Conservation (phyloP, 495 filamentous ascomycete species). For the Pyrenula massariospora region DNA sequence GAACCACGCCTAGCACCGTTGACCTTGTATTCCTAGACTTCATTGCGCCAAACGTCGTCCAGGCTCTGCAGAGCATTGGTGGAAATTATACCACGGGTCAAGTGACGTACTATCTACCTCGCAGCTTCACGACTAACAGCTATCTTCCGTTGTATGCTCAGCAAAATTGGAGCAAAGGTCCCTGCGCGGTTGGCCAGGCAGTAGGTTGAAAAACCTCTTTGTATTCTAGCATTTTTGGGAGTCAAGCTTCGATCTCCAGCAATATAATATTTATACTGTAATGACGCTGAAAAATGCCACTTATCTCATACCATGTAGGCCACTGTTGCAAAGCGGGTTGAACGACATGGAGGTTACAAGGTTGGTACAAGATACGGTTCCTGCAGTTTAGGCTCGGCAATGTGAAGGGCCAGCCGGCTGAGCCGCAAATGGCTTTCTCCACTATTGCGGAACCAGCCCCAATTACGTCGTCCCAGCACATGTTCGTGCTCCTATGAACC, state of each 20-base stretch:
- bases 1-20: slow-evolving; percentile 12
- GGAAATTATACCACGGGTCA: slow-evolving; percentile 22
- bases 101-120: slow-evolving; percentile 28
- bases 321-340: no score
- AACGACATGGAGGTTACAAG: no score
- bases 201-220: not conserved
- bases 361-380: no score
- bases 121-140: slow-evolving; percentile 31
- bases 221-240: not conserved
- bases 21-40: slow-evolving; percentile 23
- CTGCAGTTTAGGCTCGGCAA: no score
- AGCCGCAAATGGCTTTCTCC: no score
- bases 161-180: slow-evolving; percentile 17
- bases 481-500: not conserved
- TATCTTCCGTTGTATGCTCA: slow-evolving; percentile 37
- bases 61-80: slow-evolving; percentile 24
- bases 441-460: not conserved
- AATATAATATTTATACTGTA: no score
- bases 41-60: slow-evolving; percentile 12
- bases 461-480: not conserved
- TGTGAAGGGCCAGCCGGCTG: no score
- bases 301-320: no score
- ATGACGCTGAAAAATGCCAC: no score
- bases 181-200: not conserved
- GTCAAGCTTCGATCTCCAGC: no score